Conservation (phyloP, 306 rosid species). For the Dicorynia guianensis region DNA sequence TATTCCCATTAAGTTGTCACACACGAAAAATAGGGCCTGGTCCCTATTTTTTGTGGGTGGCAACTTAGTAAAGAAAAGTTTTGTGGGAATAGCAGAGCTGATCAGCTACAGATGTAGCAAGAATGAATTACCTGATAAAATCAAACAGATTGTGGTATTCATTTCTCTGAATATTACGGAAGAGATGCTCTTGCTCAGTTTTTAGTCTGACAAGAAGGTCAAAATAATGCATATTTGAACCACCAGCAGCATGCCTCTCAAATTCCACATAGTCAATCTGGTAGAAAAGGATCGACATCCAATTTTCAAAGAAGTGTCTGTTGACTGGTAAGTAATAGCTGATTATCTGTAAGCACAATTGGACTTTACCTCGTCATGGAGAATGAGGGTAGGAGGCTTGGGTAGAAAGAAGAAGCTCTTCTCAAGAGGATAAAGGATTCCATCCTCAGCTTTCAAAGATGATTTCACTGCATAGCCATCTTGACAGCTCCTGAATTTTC, state of each 20-base stretch:
- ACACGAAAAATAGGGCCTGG: too few species aligned
- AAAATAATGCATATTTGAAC: constrained; percentile 95
- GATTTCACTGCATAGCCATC: constrained; percentile 98
- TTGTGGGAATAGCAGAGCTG: too few species aligned
- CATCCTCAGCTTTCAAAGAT: constrained; percentile 76
- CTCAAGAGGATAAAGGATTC: constrained; percentile 70
- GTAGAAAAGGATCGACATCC: constrained; percentile 30
- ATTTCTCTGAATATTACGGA: constrained; percentile 94
- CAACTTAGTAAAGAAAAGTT: too few species aligned
- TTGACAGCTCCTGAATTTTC: constrained; percentile 72
- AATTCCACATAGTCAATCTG: constrained; percentile 73
- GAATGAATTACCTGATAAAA: constrained; percentile 81
- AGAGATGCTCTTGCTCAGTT: constrained; percentile 96
- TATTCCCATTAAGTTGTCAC: too few species aligned
- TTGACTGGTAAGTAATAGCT: too few species aligned
- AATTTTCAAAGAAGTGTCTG: not conserved
- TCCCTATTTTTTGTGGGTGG: too few species aligned
- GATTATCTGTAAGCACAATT: not conserved
- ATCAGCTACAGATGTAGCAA: too few species aligned
- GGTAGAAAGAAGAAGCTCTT: constrained; percentile 77
- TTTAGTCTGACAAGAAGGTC: constrained; percentile 93
- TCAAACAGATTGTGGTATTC: constrained; percentile 92
- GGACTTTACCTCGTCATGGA: constrained; percentile 59
- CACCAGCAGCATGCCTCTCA: constrained; percentile 82
- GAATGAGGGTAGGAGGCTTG: constrained; percentile 78